A percentile compares a stretch with the other conserved stretches of the same genome.
These are phyloP conservation scores for Xanthoconium stramineum DNA, from an alignment of 768 basidiomycete species.

Conservation along the genomic window DNA sequence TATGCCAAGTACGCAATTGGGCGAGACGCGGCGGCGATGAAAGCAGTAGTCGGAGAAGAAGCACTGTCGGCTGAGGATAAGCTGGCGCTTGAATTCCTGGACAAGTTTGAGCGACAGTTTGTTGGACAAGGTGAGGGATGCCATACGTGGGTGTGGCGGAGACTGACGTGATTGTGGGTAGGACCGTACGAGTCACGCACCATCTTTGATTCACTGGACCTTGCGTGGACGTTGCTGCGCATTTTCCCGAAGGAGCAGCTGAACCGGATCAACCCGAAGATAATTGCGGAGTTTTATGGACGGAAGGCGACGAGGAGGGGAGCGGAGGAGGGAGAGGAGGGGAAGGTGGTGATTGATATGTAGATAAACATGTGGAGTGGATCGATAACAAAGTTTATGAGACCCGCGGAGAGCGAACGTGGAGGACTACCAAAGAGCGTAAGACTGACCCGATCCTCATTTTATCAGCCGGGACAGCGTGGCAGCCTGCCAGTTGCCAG, in stretches of 20 bases:
- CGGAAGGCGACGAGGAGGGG: slow-evolving; percentile 74
- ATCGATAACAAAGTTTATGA: slow-evolving; percentile 9
- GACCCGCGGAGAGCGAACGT: slow-evolving; percentile 16
- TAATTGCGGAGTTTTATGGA: slow-evolving; percentile 89
- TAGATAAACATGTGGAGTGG: slow-evolving; percentile 30
- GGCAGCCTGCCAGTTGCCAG: slow-evolving; percentile 29
- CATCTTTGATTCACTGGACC: slow-evolving; percentile 95
- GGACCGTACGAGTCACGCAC: slow-evolving; percentile 93
- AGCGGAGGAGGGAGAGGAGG: slow-evolving; percentile 40
- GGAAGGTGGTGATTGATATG: slow-evolving; percentile 55
- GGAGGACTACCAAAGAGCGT: slow-evolving; percentile 24
- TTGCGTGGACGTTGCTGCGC: slow-evolving; percentile 94
- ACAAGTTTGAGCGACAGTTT: slow-evolving; percentile 96
- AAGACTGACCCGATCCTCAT: slow-evolving; percentile 18
- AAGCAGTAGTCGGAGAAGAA: slow-evolving; percentile 99
- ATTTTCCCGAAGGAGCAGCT: slow-evolving; percentile 99
- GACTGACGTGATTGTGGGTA: slow-evolving; percentile 31
- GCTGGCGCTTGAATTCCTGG: slow-evolving; percentile 93
- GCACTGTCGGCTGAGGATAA: slow-evolving; percentile 94
- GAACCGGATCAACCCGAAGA: slow-evolving; percentile 97
- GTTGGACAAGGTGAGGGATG: slow-evolving; percentile 80
- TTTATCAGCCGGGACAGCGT: slow-evolving; percentile 29
- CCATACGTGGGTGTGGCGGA: background rate
- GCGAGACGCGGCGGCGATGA: slow-evolving; percentile 96
- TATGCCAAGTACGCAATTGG: slow-evolving; percentile 99